A percentile compares a stretch with the other conserved stretches of the same genome.
These are phyloP conservation scores for Mortierella sp. DNA, from an alignment of 371 early-diverging fungal species.

Conservation along the genomic window DNA sequence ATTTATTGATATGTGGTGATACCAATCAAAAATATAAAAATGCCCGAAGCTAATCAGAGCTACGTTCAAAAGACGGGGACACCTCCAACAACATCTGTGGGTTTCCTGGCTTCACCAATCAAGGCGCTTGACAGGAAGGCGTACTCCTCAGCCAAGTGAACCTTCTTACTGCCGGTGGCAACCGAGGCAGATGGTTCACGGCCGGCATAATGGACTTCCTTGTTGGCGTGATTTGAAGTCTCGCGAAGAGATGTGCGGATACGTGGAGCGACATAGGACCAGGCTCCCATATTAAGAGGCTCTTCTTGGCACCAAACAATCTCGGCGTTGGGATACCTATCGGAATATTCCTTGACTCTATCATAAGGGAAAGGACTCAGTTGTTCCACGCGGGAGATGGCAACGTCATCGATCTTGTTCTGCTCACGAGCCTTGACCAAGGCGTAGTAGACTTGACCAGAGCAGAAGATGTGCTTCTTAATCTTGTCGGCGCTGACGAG, in stretches of 20 bases:
- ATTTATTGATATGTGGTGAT: no score
- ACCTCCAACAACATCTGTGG: constrained; percentile 75
- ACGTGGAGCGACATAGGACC: constrained; percentile 90
- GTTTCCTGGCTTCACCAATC: constrained; percentile 76
- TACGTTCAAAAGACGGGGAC: constrained; percentile 69
- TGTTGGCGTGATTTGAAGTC: constrained; percentile 77
- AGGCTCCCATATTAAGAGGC: constrained; percentile 93
- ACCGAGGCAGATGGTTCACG: constrained; percentile 94
- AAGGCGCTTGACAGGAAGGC: constrained; percentile 87
- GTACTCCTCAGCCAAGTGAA: constrained; percentile 94
- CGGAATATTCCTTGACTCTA: constrained; percentile 84
- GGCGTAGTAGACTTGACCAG: constrained; percentile 97
- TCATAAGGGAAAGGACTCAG: constrained; percentile 97
- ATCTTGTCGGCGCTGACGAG: constrained; percentile 84
- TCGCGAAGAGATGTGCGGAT: constrained; percentile 85
- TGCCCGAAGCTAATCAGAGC: no score
- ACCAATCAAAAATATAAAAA: neutral
- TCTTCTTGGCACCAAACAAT: constrained; percentile 97
- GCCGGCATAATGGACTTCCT: constrained; percentile 86
- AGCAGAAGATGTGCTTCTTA: constrained; percentile 91
- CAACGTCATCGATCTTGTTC: constrained; percentile 86
- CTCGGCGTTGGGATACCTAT: constrained; percentile 92
- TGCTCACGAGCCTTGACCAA: constrained; percentile 87
- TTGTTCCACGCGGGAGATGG: constrained; percentile 96
- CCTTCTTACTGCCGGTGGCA: constrained; percentile 97